Conservation (phyloP, 768 basidiomycete species). For the Trametes coccinea region DNA sequence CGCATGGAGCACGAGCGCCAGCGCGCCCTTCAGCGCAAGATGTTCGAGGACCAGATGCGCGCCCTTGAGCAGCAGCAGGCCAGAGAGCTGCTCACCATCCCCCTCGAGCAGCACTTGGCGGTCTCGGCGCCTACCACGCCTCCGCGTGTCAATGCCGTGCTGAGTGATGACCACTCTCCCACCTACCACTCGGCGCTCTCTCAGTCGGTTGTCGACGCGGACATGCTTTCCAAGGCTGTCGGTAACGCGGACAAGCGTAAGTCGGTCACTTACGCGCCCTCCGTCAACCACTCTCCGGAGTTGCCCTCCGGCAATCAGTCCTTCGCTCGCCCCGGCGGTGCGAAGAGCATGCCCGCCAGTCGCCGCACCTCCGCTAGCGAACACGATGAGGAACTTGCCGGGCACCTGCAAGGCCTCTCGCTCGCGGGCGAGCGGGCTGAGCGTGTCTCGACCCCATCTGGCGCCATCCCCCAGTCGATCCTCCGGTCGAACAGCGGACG, state of each 20-base stretch:
- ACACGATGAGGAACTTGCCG: conserved; percentile 79
- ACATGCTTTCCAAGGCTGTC: conserved; percentile 67
- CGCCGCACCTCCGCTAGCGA: conserved; percentile 87
- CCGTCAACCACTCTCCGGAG: conserved; percentile 75
- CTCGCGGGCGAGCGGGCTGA: conserved; percentile 65
- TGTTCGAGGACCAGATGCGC: conserved; percentile 98
- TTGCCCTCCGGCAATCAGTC: conserved; percentile 49
- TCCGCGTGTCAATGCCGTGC: conserved; percentile 71
- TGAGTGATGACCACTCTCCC: conserved; percentile 57
- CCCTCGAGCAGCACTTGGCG: conserved; percentile 78
- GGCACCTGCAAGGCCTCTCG: conserved; percentile 71
- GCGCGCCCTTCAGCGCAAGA: conserved; percentile 78
- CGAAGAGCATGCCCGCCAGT: conserved; percentile 92
- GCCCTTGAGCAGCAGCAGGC: conserved; percentile 89
- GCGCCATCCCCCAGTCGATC: conserved; percentile 42
- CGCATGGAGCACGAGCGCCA: conserved; percentile 89
- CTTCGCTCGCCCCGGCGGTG: conserved; percentile 68
- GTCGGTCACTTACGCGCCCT: conserved; percentile 82
- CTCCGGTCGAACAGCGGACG: conserved; percentile 52
- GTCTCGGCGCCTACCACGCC: conserved; percentile 89
- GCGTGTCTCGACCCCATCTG: conserved; percentile 21
- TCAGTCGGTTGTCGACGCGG: conserved; percentile 57
- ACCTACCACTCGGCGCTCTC: conserved; percentile 44
- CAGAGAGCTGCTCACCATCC: conserved; percentile 77
- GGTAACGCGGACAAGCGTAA: conserved; percentile 80